phyloP scores from a whole-genome alignment of 768 basidiomycete genomes.

The Mycena haematopus region DNA sequence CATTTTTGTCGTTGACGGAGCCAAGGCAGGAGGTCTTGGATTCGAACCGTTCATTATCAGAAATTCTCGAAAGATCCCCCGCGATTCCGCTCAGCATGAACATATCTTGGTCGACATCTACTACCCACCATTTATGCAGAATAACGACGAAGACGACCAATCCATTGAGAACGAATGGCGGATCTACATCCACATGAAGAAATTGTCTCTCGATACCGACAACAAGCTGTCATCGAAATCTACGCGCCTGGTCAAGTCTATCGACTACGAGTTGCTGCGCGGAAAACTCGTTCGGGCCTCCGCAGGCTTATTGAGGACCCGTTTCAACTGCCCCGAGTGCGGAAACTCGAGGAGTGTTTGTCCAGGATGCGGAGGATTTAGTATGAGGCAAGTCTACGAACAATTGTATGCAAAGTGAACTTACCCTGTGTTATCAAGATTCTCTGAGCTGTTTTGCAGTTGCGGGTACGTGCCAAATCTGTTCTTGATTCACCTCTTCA shows the following conservation, averaged over 20 bases:
- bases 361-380: constrained; percentile 15
- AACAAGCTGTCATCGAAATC: neutral
- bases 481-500: too few species aligned
- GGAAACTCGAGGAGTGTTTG: constrained; percentile 16
- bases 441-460: neutral
- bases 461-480: constrained; percentile 10
- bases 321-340: constrained; percentile 16
- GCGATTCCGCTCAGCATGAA: neutral
- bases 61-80: neutral
- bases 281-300: constrained; percentile 15
- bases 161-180: constrained; percentile 6
- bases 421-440: constrained; percentile 3
- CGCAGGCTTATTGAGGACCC: constrained; percentile 5
- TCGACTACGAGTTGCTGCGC: constrained; percentile 9
- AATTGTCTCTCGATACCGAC: neutral
- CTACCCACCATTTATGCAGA: constrained; percentile 9
- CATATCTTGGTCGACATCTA: constrained; percentile 13
- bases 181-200: constrained; percentile 16
- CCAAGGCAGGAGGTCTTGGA: neutral
- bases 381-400: neutral
- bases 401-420: neutral
- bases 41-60: constrained; percentile 11
- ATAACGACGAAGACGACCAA: constrained; percentile 4
- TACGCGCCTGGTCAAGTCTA: neutral
- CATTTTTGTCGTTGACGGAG: constrained; percentile 9